Conservation (phyloP, 371 early-diverging fungal genomes). For the Rhizopus sp. region DNA sequence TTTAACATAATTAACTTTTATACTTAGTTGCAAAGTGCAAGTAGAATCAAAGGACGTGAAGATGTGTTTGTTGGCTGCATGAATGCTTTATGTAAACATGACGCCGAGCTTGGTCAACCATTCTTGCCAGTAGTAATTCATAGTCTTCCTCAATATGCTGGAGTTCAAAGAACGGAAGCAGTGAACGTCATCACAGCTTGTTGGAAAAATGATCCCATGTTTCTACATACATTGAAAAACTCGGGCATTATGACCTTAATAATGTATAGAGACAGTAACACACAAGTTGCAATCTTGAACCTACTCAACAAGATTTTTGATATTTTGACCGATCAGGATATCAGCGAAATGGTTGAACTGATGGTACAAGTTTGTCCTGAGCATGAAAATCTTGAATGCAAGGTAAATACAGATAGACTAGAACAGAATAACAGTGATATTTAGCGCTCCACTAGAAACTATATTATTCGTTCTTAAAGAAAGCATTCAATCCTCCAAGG, state of each 20-base stretch:
- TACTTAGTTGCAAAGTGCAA: conserved; percentile 26
- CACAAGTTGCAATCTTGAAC: conserved; percentile 52
- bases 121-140: conserved; percentile 39
- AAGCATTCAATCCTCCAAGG: conserved; percentile 6
- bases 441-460: conserved; percentile 19
- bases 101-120: conserved; percentile 33
- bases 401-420: conserved; percentile 32
- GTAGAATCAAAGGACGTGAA: conserved; percentile 8
- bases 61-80: conserved; percentile 39
- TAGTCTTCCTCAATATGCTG: conserved; percentile 37
- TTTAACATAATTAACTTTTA: conserved; percentile 28
- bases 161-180: conserved; percentile 40
- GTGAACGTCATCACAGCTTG: conserved; percentile 59
- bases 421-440: not conserved
- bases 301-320: conserved; percentile 53
- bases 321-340: conserved; percentile 34
- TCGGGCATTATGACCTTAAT: conserved; percentile 37
- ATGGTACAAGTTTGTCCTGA: conserved; percentile 34
- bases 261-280: conserved; percentile 2
- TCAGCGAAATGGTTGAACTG: conserved; percentile 44
- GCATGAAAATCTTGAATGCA: conserved; percentile 48
- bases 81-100: conserved; percentile 47
- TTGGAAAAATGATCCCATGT: conserved; percentile 44
- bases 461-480: conserved; percentile 32
- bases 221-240: conserved; percentile 53